Conservation (phyloP, 805 yeast species). For the Starmerella geochares region DNA sequence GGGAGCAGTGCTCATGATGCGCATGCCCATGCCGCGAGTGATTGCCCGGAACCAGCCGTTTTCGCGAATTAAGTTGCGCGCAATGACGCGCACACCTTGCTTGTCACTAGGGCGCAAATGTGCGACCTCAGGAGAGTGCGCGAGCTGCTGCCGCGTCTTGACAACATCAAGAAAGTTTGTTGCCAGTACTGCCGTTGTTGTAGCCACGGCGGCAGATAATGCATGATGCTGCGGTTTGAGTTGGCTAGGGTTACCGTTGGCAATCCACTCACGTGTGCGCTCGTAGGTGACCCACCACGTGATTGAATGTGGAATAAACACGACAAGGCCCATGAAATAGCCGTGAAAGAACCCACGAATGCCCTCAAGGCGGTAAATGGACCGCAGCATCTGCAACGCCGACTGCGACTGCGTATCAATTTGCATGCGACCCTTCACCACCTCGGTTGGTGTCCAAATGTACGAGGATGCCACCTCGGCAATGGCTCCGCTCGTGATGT, state of each 20-base stretch:
- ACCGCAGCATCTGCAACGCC: slow-evolving; percentile 22
- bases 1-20: slow-evolving; percentile 34
- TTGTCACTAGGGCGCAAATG: slow-evolving; percentile 34
- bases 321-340: slow-evolving; percentile 38
- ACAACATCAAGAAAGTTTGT: slow-evolving; percentile 37
- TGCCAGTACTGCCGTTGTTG: slow-evolving; percentile 30
- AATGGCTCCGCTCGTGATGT: slow-evolving; percentile 33
- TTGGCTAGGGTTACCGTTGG: slow-evolving; percentile 7
- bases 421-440: slow-evolving; percentile 38
- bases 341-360: slow-evolving; percentile 74
- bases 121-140: slow-evolving; percentile 34
- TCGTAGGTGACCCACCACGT: slow-evolving; percentile 37
- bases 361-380: slow-evolving; percentile 55
- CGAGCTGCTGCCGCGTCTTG: slow-evolving; percentile 39
- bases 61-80: slow-evolving; percentile 32
- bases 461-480: slow-evolving; percentile 35
- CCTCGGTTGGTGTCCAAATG: slow-evolving; percentile 40
- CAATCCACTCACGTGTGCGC: slow-evolving; percentile 15
- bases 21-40: slow-evolving; percentile 33
- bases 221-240: slow-evolving; percentile 28
- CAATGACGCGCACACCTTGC: slow-evolving; percentile 30
- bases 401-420: slow-evolving; percentile 24
- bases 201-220: slow-evolving; percentile 33
- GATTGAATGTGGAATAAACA: slow-evolving; percentile 36
- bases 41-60: slow-evolving; percentile 32